A percentile compares a stretch with the other conserved stretches of the same genome.
Evolutionary conservation across 495 filamentous ascomycete species (phyloP).

Genomic region (Penicillium desertorum): DNA sequence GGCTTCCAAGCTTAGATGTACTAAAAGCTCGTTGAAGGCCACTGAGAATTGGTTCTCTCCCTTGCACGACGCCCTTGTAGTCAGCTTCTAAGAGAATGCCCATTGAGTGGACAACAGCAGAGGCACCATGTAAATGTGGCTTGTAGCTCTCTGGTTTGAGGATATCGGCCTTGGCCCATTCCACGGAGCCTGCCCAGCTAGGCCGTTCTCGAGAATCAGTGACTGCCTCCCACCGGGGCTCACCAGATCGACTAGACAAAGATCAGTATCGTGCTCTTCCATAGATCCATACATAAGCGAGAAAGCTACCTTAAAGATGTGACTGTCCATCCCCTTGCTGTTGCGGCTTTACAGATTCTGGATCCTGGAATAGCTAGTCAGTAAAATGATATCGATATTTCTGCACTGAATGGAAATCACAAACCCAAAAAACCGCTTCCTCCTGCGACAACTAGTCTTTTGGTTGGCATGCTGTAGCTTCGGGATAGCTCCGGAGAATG

Average conservation of each 20-base stretch:
- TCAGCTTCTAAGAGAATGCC: constrained; percentile 97
- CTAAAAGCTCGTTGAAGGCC: constrained; percentile 78
- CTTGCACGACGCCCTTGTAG: constrained; percentile 89
- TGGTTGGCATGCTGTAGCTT: constrained; percentile 48
- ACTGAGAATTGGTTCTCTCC: constrained; percentile 70
- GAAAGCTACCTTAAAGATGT: constrained; percentile 73
- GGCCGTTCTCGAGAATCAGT: constrained; percentile 72
- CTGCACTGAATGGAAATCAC: constrained; percentile 14
- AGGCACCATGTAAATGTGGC: constrained; percentile 65
- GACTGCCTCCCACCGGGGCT: constrained; percentile 77
- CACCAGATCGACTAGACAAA: constrained; percentile 72
- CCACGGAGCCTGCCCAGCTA: constrained; percentile 74
- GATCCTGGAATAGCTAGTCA: constrained; percentile 53
- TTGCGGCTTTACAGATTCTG: constrained; percentile 86
- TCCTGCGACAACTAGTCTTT: constrained; percentile 82
- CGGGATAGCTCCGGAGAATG: constrained; percentile 31
- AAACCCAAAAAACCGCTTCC: constrained; percentile 89
- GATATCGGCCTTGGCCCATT: constrained; percentile 86
- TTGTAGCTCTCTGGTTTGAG: constrained; percentile 77
- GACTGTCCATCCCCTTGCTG: constrained; percentile 80
- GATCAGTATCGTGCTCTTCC: constrained; percentile 1
- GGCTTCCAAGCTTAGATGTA: constrained; percentile 58
- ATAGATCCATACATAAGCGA: neutral
- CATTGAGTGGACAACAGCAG: constrained; percentile 87
- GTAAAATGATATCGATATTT: constrained; percentile 5